phyloP scores from a whole-genome alignment of 192 early-diverging fungal genomes.

The Linnemannia exigua region DNA sequence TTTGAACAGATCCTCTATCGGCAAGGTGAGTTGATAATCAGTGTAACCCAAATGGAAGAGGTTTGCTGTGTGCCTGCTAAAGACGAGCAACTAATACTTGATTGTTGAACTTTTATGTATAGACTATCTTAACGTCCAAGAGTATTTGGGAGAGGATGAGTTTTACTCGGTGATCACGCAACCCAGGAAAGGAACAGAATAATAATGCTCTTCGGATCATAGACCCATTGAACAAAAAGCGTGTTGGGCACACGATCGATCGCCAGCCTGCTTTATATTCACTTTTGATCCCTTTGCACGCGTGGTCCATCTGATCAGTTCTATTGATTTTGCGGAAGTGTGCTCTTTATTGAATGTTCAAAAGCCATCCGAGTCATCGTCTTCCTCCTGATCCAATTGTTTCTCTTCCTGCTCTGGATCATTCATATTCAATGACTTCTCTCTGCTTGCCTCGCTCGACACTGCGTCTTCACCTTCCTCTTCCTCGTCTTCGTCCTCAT shows the following conservation, averaged over 20 bases:
- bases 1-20: conserved; percentile 85
- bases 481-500: conserved; percentile 26
- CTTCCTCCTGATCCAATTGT: conserved; percentile 23
- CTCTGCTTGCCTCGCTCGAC: background rate
- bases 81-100: background rate
- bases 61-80: too few species aligned
- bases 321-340: background rate
- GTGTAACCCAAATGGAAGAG: too few species aligned
- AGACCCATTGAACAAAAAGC: background rate
- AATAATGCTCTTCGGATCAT: background rate
- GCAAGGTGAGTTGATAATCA: conserved; percentile 55
- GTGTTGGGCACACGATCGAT: background rate
- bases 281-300: background rate
- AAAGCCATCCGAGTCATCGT: conserved; percentile 52
- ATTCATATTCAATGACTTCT: conserved; percentile 41
- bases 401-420: conserved; percentile 36
- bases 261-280: background rate
- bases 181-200: conserved; percentile 26
- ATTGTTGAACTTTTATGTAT: background rate
- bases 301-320: background rate
- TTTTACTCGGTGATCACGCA: conserved; percentile 42
- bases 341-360: background rate
- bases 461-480: conserved; percentile 12
- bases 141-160: conserved; percentile 58
- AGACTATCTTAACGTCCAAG: conserved; percentile 57